Percentiles rank a stretch among this genome's conserved stretches.
Conservation (phyloP, 768 basidiomycete genomes). For the Trametes coccinea region DNA sequence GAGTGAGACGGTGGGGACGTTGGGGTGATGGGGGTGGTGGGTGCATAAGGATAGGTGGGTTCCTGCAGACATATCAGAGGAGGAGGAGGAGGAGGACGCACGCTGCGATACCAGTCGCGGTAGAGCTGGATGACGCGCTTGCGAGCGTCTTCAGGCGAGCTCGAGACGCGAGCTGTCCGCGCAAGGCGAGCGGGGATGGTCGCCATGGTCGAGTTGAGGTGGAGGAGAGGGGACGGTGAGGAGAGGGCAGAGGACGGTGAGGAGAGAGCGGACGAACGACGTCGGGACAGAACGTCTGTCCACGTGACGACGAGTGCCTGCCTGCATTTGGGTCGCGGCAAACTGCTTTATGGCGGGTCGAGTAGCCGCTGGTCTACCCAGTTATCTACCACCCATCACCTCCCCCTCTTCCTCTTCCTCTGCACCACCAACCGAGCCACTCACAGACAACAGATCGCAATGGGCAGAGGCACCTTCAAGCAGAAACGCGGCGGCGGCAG, state of each 20-base stretch:
- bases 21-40: neutral
- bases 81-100: conserved; percentile 43
- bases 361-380: too few relatives aligned
- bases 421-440: neutral
- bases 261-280: neutral
- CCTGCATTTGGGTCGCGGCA: neutral
- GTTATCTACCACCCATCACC: conserved; percentile 1
- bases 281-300: conserved; percentile 9
- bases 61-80: conserved; percentile 1
- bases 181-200: conserved; percentile 93
- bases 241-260: neutral
- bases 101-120: conserved; percentile 91
- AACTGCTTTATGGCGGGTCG: too few relatives aligned
- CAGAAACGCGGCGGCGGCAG: conserved; percentile 86
- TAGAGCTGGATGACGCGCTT: conserved; percentile 75
- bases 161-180: conserved; percentile 61
- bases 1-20: neutral
- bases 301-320: neutral
- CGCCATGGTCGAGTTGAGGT: conserved; percentile 45
- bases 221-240: neutral
- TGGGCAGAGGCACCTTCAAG: conserved; percentile 74
- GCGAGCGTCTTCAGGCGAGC: conserved; percentile 58
- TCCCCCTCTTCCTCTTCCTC: neutral
- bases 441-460: conserved; percentile 1
- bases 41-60: neutral